A percentile compares a stretch with the other conserved stretches of the same genome.
Conservation (phyloP, 1,139 yeast species). For the Nakaseomyces kungkrabaensis region DNA sequence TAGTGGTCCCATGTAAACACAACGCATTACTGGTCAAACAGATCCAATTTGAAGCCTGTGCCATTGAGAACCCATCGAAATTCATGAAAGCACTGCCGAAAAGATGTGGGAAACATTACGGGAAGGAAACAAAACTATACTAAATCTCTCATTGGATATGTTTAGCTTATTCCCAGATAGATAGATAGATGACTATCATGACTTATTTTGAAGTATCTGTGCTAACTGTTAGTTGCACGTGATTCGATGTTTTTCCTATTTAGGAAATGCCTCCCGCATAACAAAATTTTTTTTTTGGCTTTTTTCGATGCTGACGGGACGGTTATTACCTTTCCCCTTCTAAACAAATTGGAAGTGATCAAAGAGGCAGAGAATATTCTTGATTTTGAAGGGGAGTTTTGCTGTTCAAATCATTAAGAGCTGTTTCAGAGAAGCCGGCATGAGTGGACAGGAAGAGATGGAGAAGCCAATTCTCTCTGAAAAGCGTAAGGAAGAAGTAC, state of each 20-base stretch:
- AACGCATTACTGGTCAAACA: conserved; percentile 32
- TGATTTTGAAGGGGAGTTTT: too few relatives aligned
- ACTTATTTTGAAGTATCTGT: too few relatives aligned
- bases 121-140: background rate
- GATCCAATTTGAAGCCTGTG: conserved; percentile 48
- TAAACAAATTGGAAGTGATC: too few relatives aligned
- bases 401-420: too few relatives aligned
- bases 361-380: too few relatives aligned
- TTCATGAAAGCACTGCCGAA: conserved; percentile 38
- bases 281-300: background rate
- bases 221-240: background rate
- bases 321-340: too few relatives aligned
- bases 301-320: too few relatives aligned
- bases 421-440: background rate
- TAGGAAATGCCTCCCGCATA: too few relatives aligned
- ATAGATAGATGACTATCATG: too few relatives aligned
- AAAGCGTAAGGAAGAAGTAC: background rate
- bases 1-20: conserved; percentile 38
- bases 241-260: too few relatives aligned
- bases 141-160: background rate
- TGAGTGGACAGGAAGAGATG: background rate
- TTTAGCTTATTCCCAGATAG: too few relatives aligned
- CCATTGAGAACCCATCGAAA: conserved; percentile 35
- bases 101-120: conserved; percentile 33
- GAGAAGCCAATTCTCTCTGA: conserved; percentile 3